A percentile compares a stretch with the other conserved stretches of the same genome.
Evolutionary conservation across 2,329 filamentous ascomycete species (phyloP).

Genomic region (Fusarium mangiferae): DNA sequence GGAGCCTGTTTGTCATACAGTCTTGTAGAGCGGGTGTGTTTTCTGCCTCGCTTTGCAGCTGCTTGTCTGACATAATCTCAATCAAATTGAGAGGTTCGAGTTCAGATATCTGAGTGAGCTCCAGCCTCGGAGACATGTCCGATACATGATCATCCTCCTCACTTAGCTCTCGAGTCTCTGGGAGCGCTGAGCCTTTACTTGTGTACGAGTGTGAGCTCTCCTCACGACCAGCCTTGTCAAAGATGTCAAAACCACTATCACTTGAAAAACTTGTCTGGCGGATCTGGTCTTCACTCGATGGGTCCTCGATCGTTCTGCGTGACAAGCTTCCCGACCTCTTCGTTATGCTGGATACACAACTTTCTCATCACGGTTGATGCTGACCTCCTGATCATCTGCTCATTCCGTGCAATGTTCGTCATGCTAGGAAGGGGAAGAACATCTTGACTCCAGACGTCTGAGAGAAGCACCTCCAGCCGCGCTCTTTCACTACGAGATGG

Average conservation of each 20-base stretch:
- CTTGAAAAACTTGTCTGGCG: conserved; percentile 25
- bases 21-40: not conserved
- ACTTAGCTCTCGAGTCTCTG: conserved; percentile 9
- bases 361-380: conserved; percentile 89
- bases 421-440: conserved; percentile 86
- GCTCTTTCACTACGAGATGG: conserved; percentile 80
- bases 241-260: conserved; percentile 10
- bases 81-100: conserved; percentile 14
- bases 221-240: conserved; percentile 9
- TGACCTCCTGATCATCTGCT: conserved; percentile 80
- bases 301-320: conserved; percentile 25
- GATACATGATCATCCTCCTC: not conserved
- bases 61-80: not conserved
- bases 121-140: conserved; percentile 2
- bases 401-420: conserved; percentile 69
- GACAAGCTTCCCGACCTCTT: conserved; percentile 72
- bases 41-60: not conserved
- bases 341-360: conserved; percentile 79
- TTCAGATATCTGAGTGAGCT: conserved; percentile 7
- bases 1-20: conserved; percentile 18
- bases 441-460: conserved; percentile 87
- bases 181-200: conserved; percentile 14
- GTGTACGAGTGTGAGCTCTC: conserved; percentile 18
- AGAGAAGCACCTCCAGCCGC: conserved; percentile 77
- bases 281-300: conserved; percentile 1